Base-by-base conservation (phyloP, 805 yeast genomes). In the Wickerhamiella siamensis region DNA sequence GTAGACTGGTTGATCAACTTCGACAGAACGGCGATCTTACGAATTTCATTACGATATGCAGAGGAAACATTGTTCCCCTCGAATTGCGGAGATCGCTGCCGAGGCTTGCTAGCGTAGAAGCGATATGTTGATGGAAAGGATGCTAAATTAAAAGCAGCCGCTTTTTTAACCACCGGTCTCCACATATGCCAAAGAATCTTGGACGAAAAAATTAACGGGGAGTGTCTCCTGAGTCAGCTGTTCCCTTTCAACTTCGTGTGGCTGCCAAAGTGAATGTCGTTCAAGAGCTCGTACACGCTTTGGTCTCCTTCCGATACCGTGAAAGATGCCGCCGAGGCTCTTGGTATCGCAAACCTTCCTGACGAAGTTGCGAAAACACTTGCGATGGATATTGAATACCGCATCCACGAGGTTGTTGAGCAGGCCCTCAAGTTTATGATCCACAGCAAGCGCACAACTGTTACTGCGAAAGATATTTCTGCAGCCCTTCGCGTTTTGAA, bases 261-360 rank as follows among this genome's bases (percentile, higher is more conserved):
- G n/a, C n/a, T n/a, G n/a, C n/a, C n/a, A n/a, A n/a, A n/a, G n/a
- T n/a, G n/a, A 6, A 51, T 51, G 55, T 49, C 61, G 33, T 55
- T 57, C 41, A 56, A 60, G 44, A 65, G 59, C 49, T 84, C 95
- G 1, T 93, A 84, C 60, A 83, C 96, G 1, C 69, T 91, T 45
- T 88, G 97, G 98, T 87, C 97, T 8, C 96, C 97, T 5, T 78
- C 82, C 45, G 97, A 91, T 59, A 91, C 99, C 0, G 95, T 93
- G 22, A 81, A 79, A 54, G 98, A 91, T 65, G 95, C 83, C 14
- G 95, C 96, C 0, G 98, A 91, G 57, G 73, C 84, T 2, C 66
- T 91, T 9, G 98, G 98, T 1, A 69, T 91, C 31, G 61, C 69
- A 3, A 61, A 60, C 32, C 65, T 91, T 38, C 82, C 83, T 26